Percentiles rank a stretch among this genome's conserved stretches.
Conservation (phyloP, 108 stramenopile species). For the Hondaea fermentalgiana region DNA sequence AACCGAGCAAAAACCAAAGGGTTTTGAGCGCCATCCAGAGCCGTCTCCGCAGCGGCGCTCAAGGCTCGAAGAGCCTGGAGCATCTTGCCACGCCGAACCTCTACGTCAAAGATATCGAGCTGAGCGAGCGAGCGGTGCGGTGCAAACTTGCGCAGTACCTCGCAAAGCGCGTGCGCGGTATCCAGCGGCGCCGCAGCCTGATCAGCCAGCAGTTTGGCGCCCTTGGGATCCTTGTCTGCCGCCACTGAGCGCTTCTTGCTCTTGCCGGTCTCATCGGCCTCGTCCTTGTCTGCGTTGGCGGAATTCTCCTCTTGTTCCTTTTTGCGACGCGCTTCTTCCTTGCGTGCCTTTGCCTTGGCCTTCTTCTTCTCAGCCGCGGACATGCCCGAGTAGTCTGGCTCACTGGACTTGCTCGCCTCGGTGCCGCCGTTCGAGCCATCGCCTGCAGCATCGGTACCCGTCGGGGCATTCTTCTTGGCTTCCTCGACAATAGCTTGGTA, state of each 20-base stretch:
- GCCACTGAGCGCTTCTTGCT: not conserved
- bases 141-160: slow-evolving; percentile 64
- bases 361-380: slow-evolving; percentile 42
- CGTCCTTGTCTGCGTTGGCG: slow-evolving; percentile 41
- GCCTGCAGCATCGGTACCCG: not conserved
- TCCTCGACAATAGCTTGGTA: not conserved
- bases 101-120: slow-evolving; percentile 75
- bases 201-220: slow-evolving; percentile 61
- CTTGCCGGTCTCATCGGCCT: slow-evolving; percentile 31
- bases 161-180: slow-evolving; percentile 67
- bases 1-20: not conserved
- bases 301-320: slow-evolving; percentile 21
- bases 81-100: slow-evolving; percentile 72
- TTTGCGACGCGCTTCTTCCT: slow-evolving; percentile 27
- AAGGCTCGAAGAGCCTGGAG: slow-evolving; percentile 71
- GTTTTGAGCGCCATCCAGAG: not conserved
- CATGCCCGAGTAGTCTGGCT: slow-evolving; percentile 16
- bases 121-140: slow-evolving; percentile 65
- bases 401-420: not conserved
- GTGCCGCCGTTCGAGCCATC: not conserved
- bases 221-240: slow-evolving; percentile 71
- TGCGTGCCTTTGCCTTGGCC: slow-evolving; percentile 46
- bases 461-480: not conserved
- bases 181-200: slow-evolving; percentile 53
- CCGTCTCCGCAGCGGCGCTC: not conserved